Conservation (phyloP, 2,329 filamentous ascomycete species). For the Talaromyces sp. region DNA sequence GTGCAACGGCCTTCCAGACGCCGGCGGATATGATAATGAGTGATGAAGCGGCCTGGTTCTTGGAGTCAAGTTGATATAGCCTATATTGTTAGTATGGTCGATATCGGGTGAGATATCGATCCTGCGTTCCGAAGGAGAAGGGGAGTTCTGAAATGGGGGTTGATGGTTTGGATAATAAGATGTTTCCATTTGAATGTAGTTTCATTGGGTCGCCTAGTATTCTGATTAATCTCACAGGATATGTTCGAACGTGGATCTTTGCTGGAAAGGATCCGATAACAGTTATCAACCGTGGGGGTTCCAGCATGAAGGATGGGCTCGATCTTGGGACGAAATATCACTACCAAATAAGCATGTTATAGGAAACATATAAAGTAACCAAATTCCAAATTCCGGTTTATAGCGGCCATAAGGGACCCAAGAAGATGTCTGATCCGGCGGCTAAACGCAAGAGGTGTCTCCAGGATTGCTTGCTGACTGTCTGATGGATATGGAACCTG, state of each 20-base stretch:
- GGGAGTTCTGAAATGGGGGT: conserved; percentile 10
- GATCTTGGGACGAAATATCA: conserved; percentile 7
- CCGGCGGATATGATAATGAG: conserved; percentile 7
- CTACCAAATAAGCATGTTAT: conserved; percentile 13
- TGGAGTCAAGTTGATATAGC: not conserved
- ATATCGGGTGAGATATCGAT: conserved; percentile 11
- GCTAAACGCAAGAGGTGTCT: not conserved
- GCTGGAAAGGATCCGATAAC: conserved; percentile 5
- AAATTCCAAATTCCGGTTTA: not conserved
- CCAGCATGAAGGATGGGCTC: not conserved
- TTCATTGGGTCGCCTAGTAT: conserved; percentile 14
- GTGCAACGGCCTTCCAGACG: conserved; percentile 10
- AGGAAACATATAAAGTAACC: not conserved
- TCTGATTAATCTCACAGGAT: conserved; percentile 10
- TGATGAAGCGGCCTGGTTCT: not conserved
- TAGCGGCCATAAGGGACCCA: not conserved
- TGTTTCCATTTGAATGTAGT: conserved; percentile 16
- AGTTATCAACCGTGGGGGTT: not conserved
- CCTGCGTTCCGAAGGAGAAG: conserved; percentile 5
- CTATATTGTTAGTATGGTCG: conserved; percentile 15
- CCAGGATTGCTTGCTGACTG: not conserved
- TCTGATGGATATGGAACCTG: conserved; percentile 7
- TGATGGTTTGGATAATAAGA: conserved; percentile 9
- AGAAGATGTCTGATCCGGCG: not conserved
- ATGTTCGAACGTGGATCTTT: not conserved